phyloP scores from a whole-genome alignment of 177 flowering plant genomes.

The Vitis hybrid region DNA sequence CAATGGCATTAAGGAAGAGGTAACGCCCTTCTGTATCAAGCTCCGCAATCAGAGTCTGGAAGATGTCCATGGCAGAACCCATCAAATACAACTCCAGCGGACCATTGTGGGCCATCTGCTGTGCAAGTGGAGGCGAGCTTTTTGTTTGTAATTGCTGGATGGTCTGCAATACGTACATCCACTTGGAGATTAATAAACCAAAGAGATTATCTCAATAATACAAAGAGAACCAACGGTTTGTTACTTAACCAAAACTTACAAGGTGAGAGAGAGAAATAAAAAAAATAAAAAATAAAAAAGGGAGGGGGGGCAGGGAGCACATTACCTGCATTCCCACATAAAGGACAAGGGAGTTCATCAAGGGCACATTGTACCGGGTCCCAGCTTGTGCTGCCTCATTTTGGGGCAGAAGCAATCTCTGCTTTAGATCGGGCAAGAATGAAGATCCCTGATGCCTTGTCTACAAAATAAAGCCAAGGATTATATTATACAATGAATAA shows the following conservation, averaged over 20 bases:
- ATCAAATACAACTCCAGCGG: slow-evolving; percentile 53
- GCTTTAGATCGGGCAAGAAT: slow-evolving; percentile 76
- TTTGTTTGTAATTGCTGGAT: slow-evolving; percentile 80
- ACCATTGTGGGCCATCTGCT: slow-evolving; percentile 37
- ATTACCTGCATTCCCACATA: slow-evolving; percentile 96
- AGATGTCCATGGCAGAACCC: slow-evolving; percentile 80
- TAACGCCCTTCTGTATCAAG: slow-evolving; percentile 96
- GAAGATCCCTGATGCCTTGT: slow-evolving; percentile 71
- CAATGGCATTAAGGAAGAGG: slow-evolving; percentile 89
- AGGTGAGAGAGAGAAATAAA: too few relatives aligned
- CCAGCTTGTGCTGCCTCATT: slow-evolving; percentile 72
- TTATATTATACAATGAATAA: too few relatives aligned
- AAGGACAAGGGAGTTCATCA: slow-evolving; percentile 95
- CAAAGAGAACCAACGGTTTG: too few relatives aligned
- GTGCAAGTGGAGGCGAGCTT: slow-evolving; percentile 37
- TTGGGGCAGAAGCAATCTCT: slow-evolving; percentile 66
- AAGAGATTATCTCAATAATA: too few relatives aligned
- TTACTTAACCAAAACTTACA: too few relatives aligned
- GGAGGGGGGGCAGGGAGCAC: too few relatives aligned
- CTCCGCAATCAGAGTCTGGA: slow-evolving; percentile 65
- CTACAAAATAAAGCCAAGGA: slow-evolving; percentile 32
- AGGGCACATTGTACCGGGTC: slow-evolving; percentile 85
- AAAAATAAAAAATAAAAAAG: too few relatives aligned
- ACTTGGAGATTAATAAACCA: too few relatives aligned
- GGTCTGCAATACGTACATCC: slow-evolving; percentile 34